Evolutionary conservation across 2,329 filamentous ascomycete genomes (phyloP).

Genomic region (Fusarium staphyleae): DNA sequence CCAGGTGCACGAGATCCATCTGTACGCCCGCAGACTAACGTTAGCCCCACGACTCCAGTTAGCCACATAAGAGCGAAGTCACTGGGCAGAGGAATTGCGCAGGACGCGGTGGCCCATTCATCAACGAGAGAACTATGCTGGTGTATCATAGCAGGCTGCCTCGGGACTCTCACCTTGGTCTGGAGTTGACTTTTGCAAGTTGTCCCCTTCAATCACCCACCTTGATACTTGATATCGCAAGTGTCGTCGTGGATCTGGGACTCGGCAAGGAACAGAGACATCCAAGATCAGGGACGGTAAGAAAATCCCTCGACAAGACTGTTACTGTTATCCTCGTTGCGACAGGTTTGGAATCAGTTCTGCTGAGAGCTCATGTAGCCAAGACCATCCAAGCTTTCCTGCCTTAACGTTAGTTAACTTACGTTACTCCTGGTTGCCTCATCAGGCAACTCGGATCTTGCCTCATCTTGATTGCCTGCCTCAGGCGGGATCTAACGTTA

Average conservation of each 20-base stretch:
- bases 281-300: constrained; percentile 8
- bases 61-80: constrained; percentile 33
- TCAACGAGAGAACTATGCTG: constrained; percentile 2
- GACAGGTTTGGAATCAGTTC: constrained; percentile 1
- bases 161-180: background rate
- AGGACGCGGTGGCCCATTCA: constrained; percentile 4
- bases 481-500: constrained; percentile 30
- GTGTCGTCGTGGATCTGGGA: constrained; percentile 31
- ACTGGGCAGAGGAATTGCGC: constrained; percentile 22
- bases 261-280: constrained; percentile 21
- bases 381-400: too few species aligned
- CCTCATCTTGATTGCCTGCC: background rate
- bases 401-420: too few species aligned
- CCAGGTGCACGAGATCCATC: constrained; percentile 8
- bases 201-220: background rate
- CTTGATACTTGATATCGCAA: constrained; percentile 13
- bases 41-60: constrained; percentile 29
- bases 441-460: constrained; percentile 34
- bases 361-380: too few species aligned
- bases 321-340: background rate
- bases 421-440: constrained; percentile 20
- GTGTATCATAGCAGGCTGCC: constrained; percentile 4
- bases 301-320: constrained; percentile 6
- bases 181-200: constrained; percentile 18
- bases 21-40: constrained; percentile 2